Conservation (phyloP, 257 asterid genomes). For the Solanum tacnaense region DNA sequence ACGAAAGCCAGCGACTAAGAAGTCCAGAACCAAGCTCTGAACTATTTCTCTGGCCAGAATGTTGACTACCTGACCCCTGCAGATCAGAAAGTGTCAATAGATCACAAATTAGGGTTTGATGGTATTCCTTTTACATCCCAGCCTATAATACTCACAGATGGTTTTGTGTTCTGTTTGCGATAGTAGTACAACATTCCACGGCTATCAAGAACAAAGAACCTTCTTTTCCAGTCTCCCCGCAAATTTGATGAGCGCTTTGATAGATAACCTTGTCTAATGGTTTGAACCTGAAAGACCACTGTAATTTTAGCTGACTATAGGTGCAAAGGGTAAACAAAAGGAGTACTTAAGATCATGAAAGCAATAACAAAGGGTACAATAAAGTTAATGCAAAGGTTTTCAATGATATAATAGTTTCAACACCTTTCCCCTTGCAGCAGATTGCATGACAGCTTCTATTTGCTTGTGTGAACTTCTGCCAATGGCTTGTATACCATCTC, state of each 20-base stretch:
- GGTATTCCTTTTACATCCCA: neutral
- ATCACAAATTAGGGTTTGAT: neutral
- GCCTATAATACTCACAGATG: conserved; percentile 65
- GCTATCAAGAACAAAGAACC: conserved; percentile 99
- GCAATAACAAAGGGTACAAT: neutral
- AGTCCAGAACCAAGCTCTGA: conserved; percentile 97
- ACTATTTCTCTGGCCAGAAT: conserved; percentile 86
- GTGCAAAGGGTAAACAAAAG: neutral
- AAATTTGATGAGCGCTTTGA: conserved; percentile 91
- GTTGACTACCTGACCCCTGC: conserved; percentile 85
- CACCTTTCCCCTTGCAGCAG: conserved; percentile 98
- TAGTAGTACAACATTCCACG: conserved; percentile 98
- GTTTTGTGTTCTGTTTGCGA: conserved; percentile 93
- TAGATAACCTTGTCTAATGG: conserved; percentile 97
- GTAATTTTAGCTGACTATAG: conserved; percentile 16
- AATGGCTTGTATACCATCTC: conserved; percentile 96
- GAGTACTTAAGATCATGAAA: neutral
- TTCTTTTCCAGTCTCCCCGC: conserved; percentile 99
- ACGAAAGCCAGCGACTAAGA: conserved; percentile 95
- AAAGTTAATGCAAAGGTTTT: conserved; percentile 2
- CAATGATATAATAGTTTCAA: neutral
- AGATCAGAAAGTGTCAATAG: neutral
- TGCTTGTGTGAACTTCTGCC: conserved; percentile 98
- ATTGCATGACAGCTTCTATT: conserved; percentile 98
- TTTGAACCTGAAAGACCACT: conserved; percentile 73